These are phyloP conservation scores for Tuber borchii DNA, from an alignment of 495 filamentous ascomycete genomes.

Conservation along the genomic window DNA sequence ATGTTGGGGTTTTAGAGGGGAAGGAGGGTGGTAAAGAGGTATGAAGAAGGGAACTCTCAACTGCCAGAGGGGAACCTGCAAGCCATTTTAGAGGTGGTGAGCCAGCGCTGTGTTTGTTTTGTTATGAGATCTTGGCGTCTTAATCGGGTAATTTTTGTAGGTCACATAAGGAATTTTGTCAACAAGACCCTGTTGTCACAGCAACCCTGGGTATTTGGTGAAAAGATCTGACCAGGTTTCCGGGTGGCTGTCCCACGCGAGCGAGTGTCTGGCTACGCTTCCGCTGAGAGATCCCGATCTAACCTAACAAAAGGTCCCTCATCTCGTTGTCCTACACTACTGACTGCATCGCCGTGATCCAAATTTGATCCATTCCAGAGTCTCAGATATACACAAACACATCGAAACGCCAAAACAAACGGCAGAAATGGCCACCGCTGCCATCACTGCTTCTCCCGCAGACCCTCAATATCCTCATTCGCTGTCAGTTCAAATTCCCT, in stretches of 20 bases:
- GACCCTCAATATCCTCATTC: constrained; percentile 63
- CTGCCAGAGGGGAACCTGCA: constrained; percentile 26
- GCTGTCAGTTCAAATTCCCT: constrained; percentile 50
- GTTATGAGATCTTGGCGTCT: constrained; percentile 26
- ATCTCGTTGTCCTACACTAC: constrained; percentile 18
- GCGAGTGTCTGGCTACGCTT: neutral
- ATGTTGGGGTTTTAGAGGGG: constrained; percentile 9
- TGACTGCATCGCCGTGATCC: constrained; percentile 9
- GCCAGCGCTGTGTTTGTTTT: constrained; percentile 34
- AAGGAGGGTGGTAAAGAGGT: constrained; percentile 10
- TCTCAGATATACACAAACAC: neutral
- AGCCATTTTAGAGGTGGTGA: constrained; percentile 31
- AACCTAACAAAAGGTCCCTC: constrained; percentile 11
- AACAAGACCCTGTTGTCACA: constrained; percentile 9
- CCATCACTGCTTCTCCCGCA: constrained; percentile 8
- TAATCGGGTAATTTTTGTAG: constrained; percentile 8
- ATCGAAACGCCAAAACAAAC: neutral
- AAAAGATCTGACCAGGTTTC: constrained; percentile 13
- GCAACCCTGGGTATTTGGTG: constrained; percentile 6
- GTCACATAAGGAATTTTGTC: constrained; percentile 20
- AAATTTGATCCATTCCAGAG: constrained; percentile 4
- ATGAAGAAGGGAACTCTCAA: constrained; percentile 10
- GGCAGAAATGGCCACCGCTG: neutral
- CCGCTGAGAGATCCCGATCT: constrained; percentile 7
- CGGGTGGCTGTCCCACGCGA: neutral